Base-by-base conservation (phyloP, 2,329 filamentous ascomycete species). In the Fusarium paranaense region DNA sequence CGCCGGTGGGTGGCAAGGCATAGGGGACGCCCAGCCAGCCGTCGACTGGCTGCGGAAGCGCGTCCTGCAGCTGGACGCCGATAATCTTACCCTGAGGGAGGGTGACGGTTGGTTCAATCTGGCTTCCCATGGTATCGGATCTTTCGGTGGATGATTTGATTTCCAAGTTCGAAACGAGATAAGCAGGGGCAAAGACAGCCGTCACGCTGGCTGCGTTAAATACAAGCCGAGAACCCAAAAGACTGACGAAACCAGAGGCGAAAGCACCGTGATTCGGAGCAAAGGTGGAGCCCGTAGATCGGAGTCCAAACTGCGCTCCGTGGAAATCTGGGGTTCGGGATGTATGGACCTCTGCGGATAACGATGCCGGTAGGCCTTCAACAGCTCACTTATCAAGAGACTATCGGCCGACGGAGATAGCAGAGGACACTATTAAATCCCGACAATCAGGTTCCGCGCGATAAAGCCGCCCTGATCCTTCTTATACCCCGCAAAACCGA, bases 11-110 rank as follows among this genome's bases (percentile, higher is more conserved):
- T 4, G 86, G 83, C 4, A 85, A 75, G 0, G 85, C 86, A 69
- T 88, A 89, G 0, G 86, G 87, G 13, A 89, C 83, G 1, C 86
- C 86, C 1, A 86, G 78, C 72, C 89, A 89, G 14, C 79, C 74
- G 32, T 85, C 83, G 20, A 85, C 73, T 1, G 80, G 70, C 20
- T 76, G 70, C 11, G 78, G 78, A 20, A 78, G 64, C 8, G 33
- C 50, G 13, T 78, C 75, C 1, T 57, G 62, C 22, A 76, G 60
- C 47, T 66, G 62, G 14, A 75, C 62, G 22, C 76, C 76, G 5
- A 78, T 58, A 16, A 78, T 64, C 16, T 72, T 78, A 6, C 76
- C 76, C 63, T 78, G 76, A 2, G 76, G 65, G 0, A 78, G 64
- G 6, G 67, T 40, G 33, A 78, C 64, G 5, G 75, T 59, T 5